Percentiles rank a stretch among this genome's conserved stretches.
Evolutionary conservation across 768 basidiomycete genomes (phyloP).

Genomic region (Auricularia auricula-judae): DNA sequence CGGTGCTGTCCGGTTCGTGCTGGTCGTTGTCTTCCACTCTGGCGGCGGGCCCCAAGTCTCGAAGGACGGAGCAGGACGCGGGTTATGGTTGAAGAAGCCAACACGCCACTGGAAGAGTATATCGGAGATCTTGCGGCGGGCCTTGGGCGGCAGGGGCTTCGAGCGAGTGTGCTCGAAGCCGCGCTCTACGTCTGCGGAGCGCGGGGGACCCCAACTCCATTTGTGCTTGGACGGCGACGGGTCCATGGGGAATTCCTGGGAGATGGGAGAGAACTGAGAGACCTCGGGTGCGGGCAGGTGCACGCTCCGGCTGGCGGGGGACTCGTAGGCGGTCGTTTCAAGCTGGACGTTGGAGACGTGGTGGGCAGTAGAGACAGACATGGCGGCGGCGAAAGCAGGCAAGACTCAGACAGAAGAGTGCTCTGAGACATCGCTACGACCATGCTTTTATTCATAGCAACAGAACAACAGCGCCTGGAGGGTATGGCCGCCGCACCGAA

Average conservation of each 20-base stretch:
- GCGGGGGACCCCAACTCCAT: slow-evolving; percentile 9
- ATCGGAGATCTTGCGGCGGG: slow-evolving; percentile 6
- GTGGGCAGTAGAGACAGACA: not conserved
- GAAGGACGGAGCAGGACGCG: slow-evolving; percentile 31
- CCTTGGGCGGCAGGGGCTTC: slow-evolving; percentile 16
- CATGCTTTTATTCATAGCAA: not conserved
- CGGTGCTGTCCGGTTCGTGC: slow-evolving; percentile 13
- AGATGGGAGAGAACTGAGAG: slow-evolving; percentile 36
- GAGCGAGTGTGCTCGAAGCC: slow-evolving; percentile 14
- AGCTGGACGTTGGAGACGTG: not conserved
- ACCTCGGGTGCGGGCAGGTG: slow-evolving; percentile 10
- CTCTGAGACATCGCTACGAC: not conserved
- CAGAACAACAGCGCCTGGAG: slow-evolving; percentile 10
- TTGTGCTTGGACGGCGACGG: slow-evolving; percentile 15
- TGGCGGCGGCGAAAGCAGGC: not conserved
- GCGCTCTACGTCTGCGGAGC: slow-evolving; percentile 18
- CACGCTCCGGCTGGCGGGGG: not conserved
- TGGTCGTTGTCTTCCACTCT: slow-evolving; percentile 8
- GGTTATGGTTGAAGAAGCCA: slow-evolving; percentile 6
- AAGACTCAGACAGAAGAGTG: not conserved
- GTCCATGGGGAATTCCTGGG: slow-evolving; percentile 15
- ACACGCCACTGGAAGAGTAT: not conserved
- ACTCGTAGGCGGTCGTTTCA: not conserved
- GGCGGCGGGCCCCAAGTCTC: slow-evolving; percentile 18
- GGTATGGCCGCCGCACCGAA: not conserved